Base-by-base conservation (phyloP, 2,329 filamentous ascomycete genomes). In the Hypoxylon sp. region DNA sequence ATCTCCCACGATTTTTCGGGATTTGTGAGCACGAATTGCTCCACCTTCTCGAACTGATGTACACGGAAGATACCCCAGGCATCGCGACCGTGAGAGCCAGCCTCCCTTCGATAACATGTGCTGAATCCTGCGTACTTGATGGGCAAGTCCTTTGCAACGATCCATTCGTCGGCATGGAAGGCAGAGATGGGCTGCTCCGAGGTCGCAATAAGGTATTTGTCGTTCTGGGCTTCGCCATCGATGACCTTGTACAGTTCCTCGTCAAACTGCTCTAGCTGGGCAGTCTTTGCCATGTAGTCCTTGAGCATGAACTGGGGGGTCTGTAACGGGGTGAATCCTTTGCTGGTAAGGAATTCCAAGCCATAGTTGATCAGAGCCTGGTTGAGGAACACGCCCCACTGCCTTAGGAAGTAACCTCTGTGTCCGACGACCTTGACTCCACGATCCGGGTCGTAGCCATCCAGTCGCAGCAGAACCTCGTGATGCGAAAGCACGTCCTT, bases 61-160 rank as follows among this genome's bases (percentile, higher is more conserved):
- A 98, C 94, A 72, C 96, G 91, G 88, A 98, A 99, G 69, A 98
- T 94, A 63, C 96, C 96, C 96, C 96, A 99, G 1, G 95, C 95
- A 80, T 99, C 94, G 79, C 94, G 92, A 31, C 94, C 92, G 78
- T 96, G 95, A 19, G 93, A 91, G 59, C 96, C 96, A 44, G 96
- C 96, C 80, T 99, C 96, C 82, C 97, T 94, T 74, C 96, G 89
- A 85, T 97, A 99, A 81, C 94, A 98, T 31, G 95, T 97, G 74
- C 91, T 94, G 84, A 95, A 98, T 6, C 96, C 96, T 47, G 94
- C 92, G 78, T 93, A 93, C 86, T 94, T 97, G 81, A 98, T 93
- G 13, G 96, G 96, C 24, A 99, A 87, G 44, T 98, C 92, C 75
- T 90, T 90, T 66, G 90, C 87, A 74, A 92, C 87, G 59, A 99